Percentiles rank a stretch among this genome's conserved stretches.
These are phyloP conservation scores for Arachnomyces sp. DNA, from an alignment of 2,329 filamentous ascomycete genomes.

Conservation along the genomic window DNA sequence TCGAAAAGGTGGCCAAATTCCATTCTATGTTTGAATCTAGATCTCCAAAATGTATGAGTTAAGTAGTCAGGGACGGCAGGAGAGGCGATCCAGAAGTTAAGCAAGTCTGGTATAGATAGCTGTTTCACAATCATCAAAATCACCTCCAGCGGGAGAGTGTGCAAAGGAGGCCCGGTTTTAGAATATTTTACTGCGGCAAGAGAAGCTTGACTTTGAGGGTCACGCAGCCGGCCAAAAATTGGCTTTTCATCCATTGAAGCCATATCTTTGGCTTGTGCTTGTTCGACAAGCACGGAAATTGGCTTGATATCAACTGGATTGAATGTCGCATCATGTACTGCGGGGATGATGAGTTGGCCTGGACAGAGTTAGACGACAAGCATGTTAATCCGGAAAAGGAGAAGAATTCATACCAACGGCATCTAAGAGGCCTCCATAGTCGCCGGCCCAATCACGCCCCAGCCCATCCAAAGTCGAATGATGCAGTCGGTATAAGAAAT, in stretches of 20 bases:
- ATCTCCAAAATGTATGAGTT: slow-evolving; percentile 4
- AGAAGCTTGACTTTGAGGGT: background rate
- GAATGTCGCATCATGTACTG: slow-evolving; percentile 1
- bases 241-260: background rate
- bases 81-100: background rate
- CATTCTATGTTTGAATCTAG: slow-evolving; percentile 2
- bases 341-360: background rate
- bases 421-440: slow-evolving; percentile 1
- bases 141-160: background rate
- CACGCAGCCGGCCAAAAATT: slow-evolving; percentile 2
- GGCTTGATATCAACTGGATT: background rate
- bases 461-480: slow-evolving; percentile 1
- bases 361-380: background rate
- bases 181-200: too few species aligned
- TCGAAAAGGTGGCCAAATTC: slow-evolving; percentile 5
- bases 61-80: background rate
- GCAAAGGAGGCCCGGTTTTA: background rate
- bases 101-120: background rate
- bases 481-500: slow-evolving; percentile 1
- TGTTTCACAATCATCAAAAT: background rate
- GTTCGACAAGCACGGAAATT: background rate
- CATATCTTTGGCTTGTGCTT: background rate
- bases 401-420: background rate
- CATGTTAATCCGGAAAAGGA: too few species aligned
- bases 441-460: background rate